Conservation (phyloP, 2,329 filamentous ascomycete genomes). For the Neoascochyta sp. region DNA sequence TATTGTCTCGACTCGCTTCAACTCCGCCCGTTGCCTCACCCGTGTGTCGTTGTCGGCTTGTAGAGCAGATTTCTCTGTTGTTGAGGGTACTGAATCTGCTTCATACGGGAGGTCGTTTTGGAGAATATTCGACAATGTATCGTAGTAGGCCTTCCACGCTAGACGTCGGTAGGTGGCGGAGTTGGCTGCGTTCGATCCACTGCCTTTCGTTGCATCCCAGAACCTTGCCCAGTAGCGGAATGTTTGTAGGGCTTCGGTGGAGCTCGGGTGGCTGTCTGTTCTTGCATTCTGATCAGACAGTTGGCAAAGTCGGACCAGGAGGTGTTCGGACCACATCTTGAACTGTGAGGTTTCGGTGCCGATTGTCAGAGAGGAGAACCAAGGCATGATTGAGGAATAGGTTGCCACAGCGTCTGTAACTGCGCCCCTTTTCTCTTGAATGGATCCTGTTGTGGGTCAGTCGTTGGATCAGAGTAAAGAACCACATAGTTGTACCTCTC, state of each 20-base stretch:
- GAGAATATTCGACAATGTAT: slow-evolving; percentile 71
- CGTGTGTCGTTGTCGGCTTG: slow-evolving; percentile 26
- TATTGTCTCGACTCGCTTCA: slow-evolving; percentile 72
- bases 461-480: background rate
- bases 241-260: slow-evolving; percentile 41
- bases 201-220: slow-evolving; percentile 48
- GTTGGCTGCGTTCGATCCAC: slow-evolving; percentile 14
- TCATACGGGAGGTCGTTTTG: slow-evolving; percentile 60
- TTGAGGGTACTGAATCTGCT: slow-evolving; percentile 40
- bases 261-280: slow-evolving; percentile 24
- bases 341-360: slow-evolving; percentile 56
- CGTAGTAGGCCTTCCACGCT: slow-evolving; percentile 84
- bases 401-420: slow-evolving; percentile 60
- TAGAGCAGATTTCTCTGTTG: slow-evolving; percentile 21
- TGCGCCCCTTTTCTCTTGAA: slow-evolving; percentile 43
- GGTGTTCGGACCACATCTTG: slow-evolving; percentile 73
- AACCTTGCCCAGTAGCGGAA: slow-evolving; percentile 66
- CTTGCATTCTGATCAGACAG: slow-evolving; percentile 58
- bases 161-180: slow-evolving; percentile 49
- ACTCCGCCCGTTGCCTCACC: slow-evolving; percentile 62
- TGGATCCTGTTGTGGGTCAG: slow-evolving; percentile 39
- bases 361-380: slow-evolving; percentile 55
- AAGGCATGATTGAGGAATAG: slow-evolving; percentile 63
- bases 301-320: slow-evolving; percentile 71
- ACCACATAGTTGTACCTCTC: slow-evolving; percentile 57